These are phyloP conservation scores for Ceratobasidium sp. DNA, from an alignment of 1,284 basidiomycete genomes.

Conservation along the genomic window DNA sequence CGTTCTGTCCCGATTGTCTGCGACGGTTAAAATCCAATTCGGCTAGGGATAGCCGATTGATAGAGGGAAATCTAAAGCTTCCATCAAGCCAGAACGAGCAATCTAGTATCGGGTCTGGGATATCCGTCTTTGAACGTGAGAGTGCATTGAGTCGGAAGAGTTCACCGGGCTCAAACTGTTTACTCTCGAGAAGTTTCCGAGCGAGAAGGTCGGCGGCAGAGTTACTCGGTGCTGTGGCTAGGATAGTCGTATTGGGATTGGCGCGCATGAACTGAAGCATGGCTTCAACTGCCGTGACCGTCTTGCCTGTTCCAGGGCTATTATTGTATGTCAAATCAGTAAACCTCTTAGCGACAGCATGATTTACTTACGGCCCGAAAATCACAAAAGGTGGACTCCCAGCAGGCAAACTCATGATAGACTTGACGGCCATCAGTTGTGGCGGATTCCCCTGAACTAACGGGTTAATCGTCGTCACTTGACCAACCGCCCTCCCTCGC, in stretches of 20 bases:
- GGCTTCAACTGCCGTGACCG: conserved; percentile 71
- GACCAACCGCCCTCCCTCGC: conserved; percentile 32
- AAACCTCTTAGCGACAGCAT: background rate
- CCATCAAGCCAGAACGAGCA: conserved; percentile 26
- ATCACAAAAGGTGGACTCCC: conserved; percentile 68
- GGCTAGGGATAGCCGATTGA: background rate
- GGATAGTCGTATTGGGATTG: conserved; percentile 60
- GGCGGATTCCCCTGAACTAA: conserved; percentile 61
- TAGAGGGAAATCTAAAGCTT: conserved; percentile 24
- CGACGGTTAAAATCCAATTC: conserved; percentile 21
- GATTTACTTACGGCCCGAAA: conserved; percentile 53
- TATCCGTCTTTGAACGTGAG: conserved; percentile 55
- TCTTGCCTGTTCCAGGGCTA: conserved; percentile 75
- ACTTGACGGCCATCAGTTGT: conserved; percentile 65
- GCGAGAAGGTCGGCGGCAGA: conserved; percentile 71
- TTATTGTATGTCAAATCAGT: background rate
- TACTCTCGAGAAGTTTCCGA: conserved; percentile 56
- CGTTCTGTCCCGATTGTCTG: conserved; percentile 3
- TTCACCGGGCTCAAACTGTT: conserved; percentile 53
- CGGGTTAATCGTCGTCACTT: conserved; percentile 56
- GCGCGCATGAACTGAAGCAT: conserved; percentile 65
- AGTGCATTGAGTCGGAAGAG: conserved; percentile 74
- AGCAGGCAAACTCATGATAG: conserved; percentile 59
- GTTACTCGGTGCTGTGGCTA: conserved; percentile 73
- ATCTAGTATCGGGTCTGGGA: conserved; percentile 20